Percentiles rank a stretch among this genome's conserved stretches.
Evolutionary conservation across 1,284 basidiomycete genomes (phyloP).

Genomic region (Sporisorium scitamineum): DNA sequence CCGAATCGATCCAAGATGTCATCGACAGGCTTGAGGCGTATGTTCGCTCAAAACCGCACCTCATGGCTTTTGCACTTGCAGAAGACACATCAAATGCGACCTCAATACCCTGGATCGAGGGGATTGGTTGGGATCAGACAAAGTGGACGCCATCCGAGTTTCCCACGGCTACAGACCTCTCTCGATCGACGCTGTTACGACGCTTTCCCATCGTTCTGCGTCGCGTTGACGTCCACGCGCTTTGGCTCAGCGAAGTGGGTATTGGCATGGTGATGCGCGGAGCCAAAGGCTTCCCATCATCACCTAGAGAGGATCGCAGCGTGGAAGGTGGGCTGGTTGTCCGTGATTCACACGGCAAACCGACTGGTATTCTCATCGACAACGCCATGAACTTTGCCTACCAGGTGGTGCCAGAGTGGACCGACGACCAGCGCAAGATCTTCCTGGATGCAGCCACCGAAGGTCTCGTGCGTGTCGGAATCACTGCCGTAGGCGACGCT

Average conservation of each 20-base stretch:
- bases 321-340: slow-evolving; percentile 83
- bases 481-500: slow-evolving; percentile 68
- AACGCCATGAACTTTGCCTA: slow-evolving; percentile 63
- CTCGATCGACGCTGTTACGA: slow-evolving; percentile 52
- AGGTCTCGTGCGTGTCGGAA: slow-evolving; percentile 78
- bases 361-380: slow-evolving; percentile 76
- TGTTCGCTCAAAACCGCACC: slow-evolving; percentile 30
- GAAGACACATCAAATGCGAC: slow-evolving; percentile 4
- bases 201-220: slow-evolving; percentile 33
- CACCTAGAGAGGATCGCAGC: slow-evolving; percentile 61
- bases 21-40: slow-evolving; percentile 50
- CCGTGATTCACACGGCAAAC: slow-evolving; percentile 75
- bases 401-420: slow-evolving; percentile 56
- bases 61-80: slow-evolving; percentile 22
- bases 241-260: slow-evolving; percentile 81
- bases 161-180: slow-evolving; percentile 79
- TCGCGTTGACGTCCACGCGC: slow-evolving; percentile 80
- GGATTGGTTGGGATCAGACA: slow-evolving; percentile 94
- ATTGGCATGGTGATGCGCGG: slow-evolving; percentile 67
- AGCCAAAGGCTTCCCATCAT: slow-evolving; percentile 66
- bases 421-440: slow-evolving; percentile 72
- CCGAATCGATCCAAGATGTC: slow-evolving; percentile 42
- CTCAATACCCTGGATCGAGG: slow-evolving; percentile 78
- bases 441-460: slow-evolving; percentile 79
- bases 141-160: slow-evolving; percentile 70